Evolutionary conservation across 2,329 filamentous ascomycete genomes (phyloP).

Genomic region (Zasmidium cellare): DNA sequence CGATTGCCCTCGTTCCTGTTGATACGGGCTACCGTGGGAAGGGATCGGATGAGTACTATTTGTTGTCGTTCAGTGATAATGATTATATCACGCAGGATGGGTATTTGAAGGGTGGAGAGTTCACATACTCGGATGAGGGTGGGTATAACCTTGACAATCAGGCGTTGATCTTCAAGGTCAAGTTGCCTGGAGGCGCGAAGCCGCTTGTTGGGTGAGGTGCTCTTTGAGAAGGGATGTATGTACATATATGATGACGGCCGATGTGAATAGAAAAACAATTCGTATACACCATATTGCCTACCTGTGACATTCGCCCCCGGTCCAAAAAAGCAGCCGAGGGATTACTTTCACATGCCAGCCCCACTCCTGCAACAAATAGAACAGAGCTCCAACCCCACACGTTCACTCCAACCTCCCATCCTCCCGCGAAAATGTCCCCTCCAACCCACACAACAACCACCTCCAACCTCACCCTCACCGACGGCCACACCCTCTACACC

Average conservation of each 20-base stretch:
- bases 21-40: slow-evolving; percentile 44
- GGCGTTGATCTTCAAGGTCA: slow-evolving; percentile 62
- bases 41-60: slow-evolving; percentile 62
- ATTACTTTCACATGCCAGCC: too few species aligned
- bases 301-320: too few species aligned
- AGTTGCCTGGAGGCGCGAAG: slow-evolving; percentile 40
- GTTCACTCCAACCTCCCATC: neutral
- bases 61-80: slow-evolving; percentile 70
- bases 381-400: too few species aligned
- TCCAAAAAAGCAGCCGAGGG: too few species aligned
- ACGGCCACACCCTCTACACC: slow-evolving; percentile 58
- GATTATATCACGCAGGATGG: slow-evolving; percentile 75
- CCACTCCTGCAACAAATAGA: too few species aligned
- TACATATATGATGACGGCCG: too few species aligned
- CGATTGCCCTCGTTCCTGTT: slow-evolving; percentile 62
- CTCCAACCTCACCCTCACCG: slow-evolving; percentile 51
- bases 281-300: too few species aligned
- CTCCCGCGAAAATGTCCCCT: slow-evolving; percentile 9
- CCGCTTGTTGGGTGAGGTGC: slow-evolving; percentile 20
- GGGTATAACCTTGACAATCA: slow-evolving; percentile 63
- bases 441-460: slow-evolving; percentile 43
- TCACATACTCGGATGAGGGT: slow-evolving; percentile 57
- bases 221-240: neutral
- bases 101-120: slow-evolving; percentile 58
- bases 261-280: too few species aligned